Evolutionary conservation across 495 filamentous ascomycete species (phyloP).

Genomic region (Letharia columbiana): DNA sequence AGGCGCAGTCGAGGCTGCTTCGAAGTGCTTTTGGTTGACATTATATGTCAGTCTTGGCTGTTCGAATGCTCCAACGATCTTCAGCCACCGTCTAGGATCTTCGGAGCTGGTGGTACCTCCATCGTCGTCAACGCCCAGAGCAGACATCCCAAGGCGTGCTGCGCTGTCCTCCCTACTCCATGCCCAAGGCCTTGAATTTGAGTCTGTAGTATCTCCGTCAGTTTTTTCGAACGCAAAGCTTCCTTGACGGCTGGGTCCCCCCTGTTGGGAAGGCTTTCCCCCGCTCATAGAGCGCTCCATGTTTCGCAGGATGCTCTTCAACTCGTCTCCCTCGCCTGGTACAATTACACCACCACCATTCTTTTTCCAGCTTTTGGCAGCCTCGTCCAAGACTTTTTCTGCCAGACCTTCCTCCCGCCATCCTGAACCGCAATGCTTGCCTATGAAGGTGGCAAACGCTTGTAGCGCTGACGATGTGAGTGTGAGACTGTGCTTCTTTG

Average conservation of each 20-base stretch:
- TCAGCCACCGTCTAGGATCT: slow-evolving; percentile 69
- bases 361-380: slow-evolving; percentile 83
- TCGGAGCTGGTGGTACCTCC: slow-evolving; percentile 43
- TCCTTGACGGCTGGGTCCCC: slow-evolving; percentile 48
- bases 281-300: slow-evolving; percentile 78
- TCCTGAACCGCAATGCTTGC: slow-evolving; percentile 85
- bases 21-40: slow-evolving; percentile 81
- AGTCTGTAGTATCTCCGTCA: slow-evolving; percentile 29
- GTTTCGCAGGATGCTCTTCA: slow-evolving; percentile 72
- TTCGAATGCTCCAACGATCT: slow-evolving; percentile 69
- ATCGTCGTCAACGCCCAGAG: slow-evolving; percentile 52
- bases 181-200: slow-evolving; percentile 36
- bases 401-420: slow-evolving; percentile 94
- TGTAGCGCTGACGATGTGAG: slow-evolving; percentile 82
- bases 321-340: slow-evolving; percentile 58
- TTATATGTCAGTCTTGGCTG: slow-evolving; percentile 84
- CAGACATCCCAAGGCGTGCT: slow-evolving; percentile 54
- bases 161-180: slow-evolving; percentile 49
- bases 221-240: slow-evolving; percentile 41
- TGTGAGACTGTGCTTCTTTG: slow-evolving; percentile 93
- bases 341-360: slow-evolving; percentile 77
- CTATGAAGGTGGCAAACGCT: slow-evolving; percentile 78
- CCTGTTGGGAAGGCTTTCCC: slow-evolving; percentile 48
- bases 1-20: slow-evolving; percentile 57
- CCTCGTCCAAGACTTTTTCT: slow-evolving; percentile 85